These are phyloP conservation scores for Fusarium denticulatum DNA, from an alignment of 2,329 filamentous ascomycete genomes.

Conservation along the genomic window DNA sequence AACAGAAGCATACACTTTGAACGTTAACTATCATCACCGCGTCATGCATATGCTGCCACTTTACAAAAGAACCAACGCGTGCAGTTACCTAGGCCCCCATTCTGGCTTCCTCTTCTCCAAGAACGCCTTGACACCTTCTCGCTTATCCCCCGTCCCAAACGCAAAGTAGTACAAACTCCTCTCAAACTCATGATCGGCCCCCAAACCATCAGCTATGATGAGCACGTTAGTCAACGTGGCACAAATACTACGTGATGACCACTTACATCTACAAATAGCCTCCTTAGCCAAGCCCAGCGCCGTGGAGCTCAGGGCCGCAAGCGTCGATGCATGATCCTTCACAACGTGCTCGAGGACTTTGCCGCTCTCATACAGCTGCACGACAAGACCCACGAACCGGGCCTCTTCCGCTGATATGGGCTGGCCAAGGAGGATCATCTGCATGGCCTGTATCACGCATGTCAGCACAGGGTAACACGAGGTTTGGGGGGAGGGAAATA, in stretches of 20 bases:
- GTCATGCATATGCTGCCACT: not conserved
- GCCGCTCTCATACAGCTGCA: slow-evolving; percentile 42
- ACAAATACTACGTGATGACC: not conserved
- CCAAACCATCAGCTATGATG: slow-evolving; percentile 38
- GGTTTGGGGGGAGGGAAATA: slow-evolving; percentile 14
- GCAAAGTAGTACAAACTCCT: slow-evolving; percentile 50
- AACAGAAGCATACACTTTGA: not conserved
- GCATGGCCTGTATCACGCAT: slow-evolving; percentile 43
- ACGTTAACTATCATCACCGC: not conserved
- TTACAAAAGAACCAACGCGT: not conserved
- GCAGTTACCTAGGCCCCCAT: slow-evolving; percentile 24
- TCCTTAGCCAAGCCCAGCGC: slow-evolving; percentile 46
- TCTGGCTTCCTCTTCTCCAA: slow-evolving; percentile 41
- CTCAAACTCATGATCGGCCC: slow-evolving; percentile 48
- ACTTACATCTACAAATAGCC: slow-evolving; percentile 43
- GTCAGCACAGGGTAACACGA: not conserved
- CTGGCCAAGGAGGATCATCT: slow-evolving; percentile 46
- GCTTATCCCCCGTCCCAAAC: slow-evolving; percentile 47
- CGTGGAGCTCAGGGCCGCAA: slow-evolving; percentile 40
- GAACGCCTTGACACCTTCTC: slow-evolving; percentile 46
- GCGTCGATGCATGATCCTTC: slow-evolving; percentile 33
- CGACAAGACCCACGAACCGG: slow-evolving; percentile 40
- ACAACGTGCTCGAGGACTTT: slow-evolving; percentile 43
- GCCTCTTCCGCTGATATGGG: slow-evolving; percentile 43
- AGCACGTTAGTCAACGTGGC: not conserved